Base-by-base conservation (phyloP, 106 monocot species). In the Dendrobium nobile region DNA sequence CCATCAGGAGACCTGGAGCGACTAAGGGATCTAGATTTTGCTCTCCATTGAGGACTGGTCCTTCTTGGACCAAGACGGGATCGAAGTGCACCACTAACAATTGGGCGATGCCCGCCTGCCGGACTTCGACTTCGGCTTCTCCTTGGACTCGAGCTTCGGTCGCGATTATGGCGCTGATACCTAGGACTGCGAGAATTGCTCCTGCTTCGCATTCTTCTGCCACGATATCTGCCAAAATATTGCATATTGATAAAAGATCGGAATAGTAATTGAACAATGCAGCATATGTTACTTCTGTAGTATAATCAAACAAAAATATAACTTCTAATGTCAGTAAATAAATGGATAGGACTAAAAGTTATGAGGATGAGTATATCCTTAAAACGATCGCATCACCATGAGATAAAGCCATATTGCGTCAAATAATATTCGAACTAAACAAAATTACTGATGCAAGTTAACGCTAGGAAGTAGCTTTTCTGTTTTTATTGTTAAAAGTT, bases 131-230 rank as follows among this genome's bases (percentile, higher is more conserved):
- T 51, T 51, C 51, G 61, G n/a, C 61, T 61, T 61, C 78, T 67
- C 37, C 84, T 87, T 73, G 87, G 87, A 37, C 87, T 87, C 42
- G 13, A 75, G 45, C 83, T 83, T n/a, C 81, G 81, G 47, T 81
- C 77, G 47, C 83, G 77, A 41, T 58, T 58, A 22, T 33, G 84
- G 54, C 75, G 44, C 11, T 26, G 72, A 51, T 73, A 41, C 4
- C 41, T 45, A 43, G 85, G 85, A 65, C 80, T 88, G n/a, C 45
- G 55, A 54, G 88, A 88, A 68, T 31, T 72, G 72, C 87, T 88
- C 61, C 83, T 83, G 77, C 88, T 88, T 27, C 83, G 67, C 45
- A n/a, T 72, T 64, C 88, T 79, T 77, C 82, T 68, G 51, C 67
- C 31, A 24, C 44, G 61, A 47, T 85, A 88, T 75, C 88, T 88